phyloP scores from a whole-genome alignment of 805 yeast genomes.

The Saccharomyces cerevisiae region DNA sequence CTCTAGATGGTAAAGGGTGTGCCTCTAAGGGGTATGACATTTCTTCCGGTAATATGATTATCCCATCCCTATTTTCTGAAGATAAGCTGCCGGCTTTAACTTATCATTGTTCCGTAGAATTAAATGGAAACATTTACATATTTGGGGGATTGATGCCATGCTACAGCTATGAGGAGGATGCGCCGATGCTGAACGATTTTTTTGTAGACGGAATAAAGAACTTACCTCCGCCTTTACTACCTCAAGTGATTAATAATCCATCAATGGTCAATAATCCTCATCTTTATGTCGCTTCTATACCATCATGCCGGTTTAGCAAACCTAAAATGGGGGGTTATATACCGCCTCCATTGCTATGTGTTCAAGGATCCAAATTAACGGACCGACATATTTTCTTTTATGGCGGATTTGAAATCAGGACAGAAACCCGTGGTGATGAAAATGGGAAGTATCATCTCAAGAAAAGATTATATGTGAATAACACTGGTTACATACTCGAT shows the following conservation, averaged over 20 bases:
- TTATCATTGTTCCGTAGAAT: constrained; percentile 36
- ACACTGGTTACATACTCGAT: constrained; percentile 54
- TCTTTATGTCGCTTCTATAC: constrained; percentile 32
- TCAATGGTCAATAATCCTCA: constrained; percentile 32
- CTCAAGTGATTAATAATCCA: constrained; percentile 36
- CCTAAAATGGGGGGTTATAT: constrained; percentile 32
- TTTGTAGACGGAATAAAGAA: constrained; percentile 33
- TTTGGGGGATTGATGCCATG: constrained; percentile 40
- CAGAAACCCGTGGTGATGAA: constrained; percentile 22
- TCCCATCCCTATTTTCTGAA: constrained; percentile 31
- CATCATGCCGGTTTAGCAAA: constrained; percentile 33
- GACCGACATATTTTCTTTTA: constrained; percentile 50
- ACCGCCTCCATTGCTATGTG: constrained; percentile 47
- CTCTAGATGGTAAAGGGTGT: constrained; percentile 10
- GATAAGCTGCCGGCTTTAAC: constrained; percentile 34
- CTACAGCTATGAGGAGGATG: constrained; percentile 19
- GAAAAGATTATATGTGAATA: constrained; percentile 40
- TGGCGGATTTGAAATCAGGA: constrained; percentile 56
- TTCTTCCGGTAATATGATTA: constrained; percentile 17
- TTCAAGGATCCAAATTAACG: constrained; percentile 42
- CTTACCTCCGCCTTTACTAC: constrained; percentile 40
- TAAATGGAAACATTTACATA: constrained; percentile 31
- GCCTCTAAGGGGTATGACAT: constrained; percentile 13
- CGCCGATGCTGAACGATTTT: constrained; percentile 31
- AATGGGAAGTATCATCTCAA: constrained; percentile 33